phyloP scores from a whole-genome alignment of 148 eudicot species.

The Spergularia bocconei region DNA sequence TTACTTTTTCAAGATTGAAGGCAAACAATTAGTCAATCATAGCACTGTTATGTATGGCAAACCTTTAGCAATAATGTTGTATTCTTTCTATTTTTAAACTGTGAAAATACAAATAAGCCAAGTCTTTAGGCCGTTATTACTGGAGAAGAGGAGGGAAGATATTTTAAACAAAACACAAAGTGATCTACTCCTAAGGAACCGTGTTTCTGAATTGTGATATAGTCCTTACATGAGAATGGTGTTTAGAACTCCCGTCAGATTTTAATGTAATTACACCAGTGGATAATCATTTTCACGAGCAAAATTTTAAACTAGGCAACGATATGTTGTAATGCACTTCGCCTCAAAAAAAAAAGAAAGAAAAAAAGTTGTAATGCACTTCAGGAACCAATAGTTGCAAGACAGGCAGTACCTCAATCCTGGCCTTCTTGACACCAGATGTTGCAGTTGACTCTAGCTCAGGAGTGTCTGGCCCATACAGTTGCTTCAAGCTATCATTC shows the following conservation, averaged over 20 bases:
- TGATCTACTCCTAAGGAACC: not conserved
- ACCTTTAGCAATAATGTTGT: too few relatives aligned
- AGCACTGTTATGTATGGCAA: too few relatives aligned
- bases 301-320: not conserved
- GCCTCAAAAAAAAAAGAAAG: too few relatives aligned
- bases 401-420: slow-evolving; percentile 59
- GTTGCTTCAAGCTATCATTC: slow-evolving; percentile 60
- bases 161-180: too few relatives aligned
- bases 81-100: too few relatives aligned
- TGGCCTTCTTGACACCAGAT: slow-evolving; percentile 65
- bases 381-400: not conserved
- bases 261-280: not conserved
- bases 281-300: not conserved
- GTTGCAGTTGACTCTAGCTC: slow-evolving; percentile 89
- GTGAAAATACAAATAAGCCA: too few relatives aligned
- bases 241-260: not conserved
- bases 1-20: too few relatives aligned
- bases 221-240: not conserved
- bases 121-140: too few relatives aligned
- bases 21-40: too few relatives aligned
- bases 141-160: too few relatives aligned
- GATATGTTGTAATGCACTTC: too few relatives aligned
- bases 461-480: slow-evolving; percentile 53
- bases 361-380: too few relatives aligned
- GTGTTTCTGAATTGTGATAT: not conserved